phyloP scores from a whole-genome alignment of 805 yeast species.

The Debaryomyces maramus region DNA sequence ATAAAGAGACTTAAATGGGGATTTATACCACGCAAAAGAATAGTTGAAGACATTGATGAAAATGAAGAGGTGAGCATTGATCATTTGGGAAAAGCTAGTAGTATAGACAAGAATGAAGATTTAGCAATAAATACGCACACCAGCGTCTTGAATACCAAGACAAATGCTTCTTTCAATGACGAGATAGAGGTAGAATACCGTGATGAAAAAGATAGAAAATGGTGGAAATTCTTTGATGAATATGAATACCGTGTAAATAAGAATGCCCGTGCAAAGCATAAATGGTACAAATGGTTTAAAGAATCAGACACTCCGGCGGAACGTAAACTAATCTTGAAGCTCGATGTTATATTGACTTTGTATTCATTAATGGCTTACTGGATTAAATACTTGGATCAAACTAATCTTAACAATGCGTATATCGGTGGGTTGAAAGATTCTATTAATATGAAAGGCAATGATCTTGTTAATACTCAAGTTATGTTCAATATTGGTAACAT shows the following conservation, averaged over 20 bases:
- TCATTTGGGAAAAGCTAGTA: constrained; percentile 1
- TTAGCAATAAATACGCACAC: neutral
- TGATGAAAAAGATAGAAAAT: constrained; percentile 24
- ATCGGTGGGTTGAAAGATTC: constrained; percentile 60
- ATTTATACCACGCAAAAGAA: constrained; percentile 32
- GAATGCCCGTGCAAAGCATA: constrained; percentile 17
- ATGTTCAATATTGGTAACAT: constrained; percentile 56
- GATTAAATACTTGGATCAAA: constrained; percentile 60
- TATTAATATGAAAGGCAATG: constrained; percentile 55
- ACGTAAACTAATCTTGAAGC: constrained; percentile 20
- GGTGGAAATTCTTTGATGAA: constrained; percentile 43
- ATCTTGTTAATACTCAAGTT: constrained; percentile 54
- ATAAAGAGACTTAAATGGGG: constrained; percentile 32
- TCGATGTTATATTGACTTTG: constrained; percentile 24
- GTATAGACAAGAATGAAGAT: neutral
- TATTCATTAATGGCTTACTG: constrained; percentile 47
- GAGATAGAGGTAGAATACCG: constrained; percentile 18
- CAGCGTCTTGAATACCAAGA: neutral
- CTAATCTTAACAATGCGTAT: constrained; percentile 60
- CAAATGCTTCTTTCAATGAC: constrained; percentile 3
- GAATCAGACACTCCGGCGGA: constrained; percentile 44
- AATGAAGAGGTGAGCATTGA: constrained; percentile 6
- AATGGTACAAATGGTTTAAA: constrained; percentile 44
- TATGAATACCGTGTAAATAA: constrained; percentile 51
- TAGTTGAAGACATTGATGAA: constrained; percentile 26